Percentiles rank a stretch among this genome's conserved stretches.
Conservation (phyloP, 345 rosid species). For the Eucalyptus albens region DNA sequence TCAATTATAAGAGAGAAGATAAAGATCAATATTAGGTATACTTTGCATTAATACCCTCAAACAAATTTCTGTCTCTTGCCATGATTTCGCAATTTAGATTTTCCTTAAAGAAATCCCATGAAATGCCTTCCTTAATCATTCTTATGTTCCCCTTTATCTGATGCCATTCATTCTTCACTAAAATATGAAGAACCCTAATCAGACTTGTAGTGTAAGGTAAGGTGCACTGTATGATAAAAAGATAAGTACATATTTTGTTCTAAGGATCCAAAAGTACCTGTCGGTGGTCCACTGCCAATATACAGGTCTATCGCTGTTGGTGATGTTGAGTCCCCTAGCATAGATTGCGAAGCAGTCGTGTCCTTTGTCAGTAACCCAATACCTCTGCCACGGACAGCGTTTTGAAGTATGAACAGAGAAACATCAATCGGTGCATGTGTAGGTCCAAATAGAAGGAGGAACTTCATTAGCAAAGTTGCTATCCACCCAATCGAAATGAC, state of each 20-base stretch:
- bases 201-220: rapidly evolving
- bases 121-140: not conserved
- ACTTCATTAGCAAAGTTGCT: not conserved
- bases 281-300: not conserved
- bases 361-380: rapidly evolving
- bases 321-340: not conserved
- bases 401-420: not conserved
- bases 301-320: not conserved
- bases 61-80: not conserved
- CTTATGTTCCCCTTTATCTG: not conserved
- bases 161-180: not conserved
- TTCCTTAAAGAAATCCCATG: not conserved
- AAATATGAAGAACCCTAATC: not conserved
- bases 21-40: rapidly evolving
- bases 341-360: not conserved
- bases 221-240: no score
- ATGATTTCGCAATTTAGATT: not conserved
- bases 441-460: not conserved
- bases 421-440: not conserved
- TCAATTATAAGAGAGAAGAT: not conserved
- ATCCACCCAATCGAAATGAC: not conserved
- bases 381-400: not conserved
- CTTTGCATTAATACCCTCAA: not conserved
- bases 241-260: not conserved
- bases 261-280: not conserved